Percentiles rank a stretch among this genome's conserved stretches.
Conservation (phyloP, 2,329 filamentous ascomycete species). For the Aspergillus sp. region DNA sequence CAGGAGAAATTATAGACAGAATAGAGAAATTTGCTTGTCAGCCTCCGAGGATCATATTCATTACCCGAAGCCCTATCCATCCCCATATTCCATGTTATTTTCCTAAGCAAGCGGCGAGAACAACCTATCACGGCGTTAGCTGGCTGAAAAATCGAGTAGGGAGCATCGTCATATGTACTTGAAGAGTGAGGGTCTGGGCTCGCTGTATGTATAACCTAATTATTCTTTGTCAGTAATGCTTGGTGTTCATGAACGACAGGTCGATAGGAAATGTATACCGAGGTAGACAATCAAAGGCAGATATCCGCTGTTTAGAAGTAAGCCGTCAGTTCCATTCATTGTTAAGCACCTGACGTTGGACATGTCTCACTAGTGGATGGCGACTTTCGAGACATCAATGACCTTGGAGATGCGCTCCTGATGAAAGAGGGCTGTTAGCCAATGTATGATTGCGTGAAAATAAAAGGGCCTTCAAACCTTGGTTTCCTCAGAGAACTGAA, state of each 20-base stretch:
- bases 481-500: conserved; percentile 86
- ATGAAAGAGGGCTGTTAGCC: conserved; percentile 9
- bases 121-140: conserved; percentile 26
- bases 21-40: not conserved
- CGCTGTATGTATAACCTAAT: conserved; percentile 86
- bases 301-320: conserved; percentile 65
- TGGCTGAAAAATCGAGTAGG: not conserved
- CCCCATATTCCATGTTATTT: conserved; percentile 1
- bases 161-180: conserved; percentile 47
- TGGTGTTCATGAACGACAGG: not conserved
- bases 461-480: conserved; percentile 58
- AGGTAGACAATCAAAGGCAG: conserved; percentile 95
- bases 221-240: conserved; percentile 10
- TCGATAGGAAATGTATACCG: conserved; percentile 52
- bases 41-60: not conserved
- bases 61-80: not conserved
- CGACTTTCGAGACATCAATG: conserved; percentile 89
- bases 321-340: conserved; percentile 12
- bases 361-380: conserved; percentile 81
- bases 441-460: not conserved
- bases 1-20: not conserved
- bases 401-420: conserved; percentile 97
- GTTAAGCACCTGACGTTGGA: not conserved
- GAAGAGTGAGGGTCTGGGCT: conserved; percentile 78
- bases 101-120: conserved; percentile 40